Evolutionary conservation across 305 asterid species (phyloP).

Genomic region (Solanum aculeatissimum): DNA sequence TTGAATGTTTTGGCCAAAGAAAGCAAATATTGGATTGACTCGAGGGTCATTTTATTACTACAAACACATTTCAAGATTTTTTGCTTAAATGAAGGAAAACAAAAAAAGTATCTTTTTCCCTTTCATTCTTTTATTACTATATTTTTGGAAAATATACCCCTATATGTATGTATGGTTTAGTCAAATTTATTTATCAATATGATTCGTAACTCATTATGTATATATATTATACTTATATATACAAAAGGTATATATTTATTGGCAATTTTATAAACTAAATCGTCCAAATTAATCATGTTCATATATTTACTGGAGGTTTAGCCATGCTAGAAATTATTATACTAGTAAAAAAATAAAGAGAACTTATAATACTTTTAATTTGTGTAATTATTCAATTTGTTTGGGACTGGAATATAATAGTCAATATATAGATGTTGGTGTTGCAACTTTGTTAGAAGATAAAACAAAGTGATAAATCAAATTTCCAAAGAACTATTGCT

Average conservation of each 20-base stretch:
- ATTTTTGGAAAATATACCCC: rapidly evolving
- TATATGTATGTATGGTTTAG: rapidly evolving
- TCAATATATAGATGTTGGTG: neutral
- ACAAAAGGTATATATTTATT: neutral
- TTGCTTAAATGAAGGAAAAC: neutral
- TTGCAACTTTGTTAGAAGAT: neutral
- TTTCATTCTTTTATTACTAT: neutral
- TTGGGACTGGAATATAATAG: neutral
- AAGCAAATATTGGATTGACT: constrained; percentile 22
- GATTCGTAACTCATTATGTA: neutral
- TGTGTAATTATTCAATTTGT: neutral
- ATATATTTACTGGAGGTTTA: neutral
- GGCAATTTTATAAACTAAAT: neutral
- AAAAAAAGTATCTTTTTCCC: neutral
- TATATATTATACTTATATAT: neutral
- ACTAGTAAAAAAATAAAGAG: neutral
- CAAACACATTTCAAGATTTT: neutral
- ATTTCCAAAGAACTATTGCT: neutral
- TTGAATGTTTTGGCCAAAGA: constrained; percentile 5
- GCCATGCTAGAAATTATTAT: neutral
- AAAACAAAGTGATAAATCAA: neutral
- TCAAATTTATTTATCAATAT: neutral
- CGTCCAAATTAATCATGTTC: neutral
- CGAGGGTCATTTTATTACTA: constrained; percentile 20
- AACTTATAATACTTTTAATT: neutral